Percentiles rank a stretch among this genome's conserved stretches.
Conservation (phyloP, 805 yeast genomes). For the Lipomyces spencermartinsiae region DNA sequence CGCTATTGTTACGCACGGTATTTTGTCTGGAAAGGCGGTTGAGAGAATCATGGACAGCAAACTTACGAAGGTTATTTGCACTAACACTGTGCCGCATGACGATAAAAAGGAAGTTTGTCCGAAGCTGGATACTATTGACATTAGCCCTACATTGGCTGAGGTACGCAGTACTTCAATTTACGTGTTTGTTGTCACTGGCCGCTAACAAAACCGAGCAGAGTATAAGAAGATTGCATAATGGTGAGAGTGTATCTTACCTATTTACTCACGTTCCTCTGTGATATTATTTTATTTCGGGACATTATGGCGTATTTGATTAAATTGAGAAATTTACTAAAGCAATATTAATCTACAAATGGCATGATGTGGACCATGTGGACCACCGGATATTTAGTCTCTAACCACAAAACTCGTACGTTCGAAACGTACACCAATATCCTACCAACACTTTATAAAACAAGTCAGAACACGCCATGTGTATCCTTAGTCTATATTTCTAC, state of each 20-base stretch:
- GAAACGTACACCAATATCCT: neutral
- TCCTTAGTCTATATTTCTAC: neutral
- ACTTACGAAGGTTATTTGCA: constrained; percentile 78
- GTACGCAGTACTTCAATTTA: constrained; percentile 50
- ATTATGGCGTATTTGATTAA: constrained; percentile 1
- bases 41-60: constrained; percentile 71
- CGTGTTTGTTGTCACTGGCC: neutral
- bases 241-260: constrained; percentile 90
- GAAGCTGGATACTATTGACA: constrained; percentile 81
- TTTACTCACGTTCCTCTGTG: constrained; percentile 69
- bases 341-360: neutral
- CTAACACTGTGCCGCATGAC: constrained; percentile 89
- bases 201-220: constrained; percentile 16
- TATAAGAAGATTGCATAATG: constrained; percentile 91
- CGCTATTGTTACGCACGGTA: constrained; percentile 96
- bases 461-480: neutral
- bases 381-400: neutral
- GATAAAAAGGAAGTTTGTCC: constrained; percentile 64
- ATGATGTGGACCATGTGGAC: neutral
- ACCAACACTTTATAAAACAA: neutral
- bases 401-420: neutral
- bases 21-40: constrained; percentile 84
- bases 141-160: constrained; percentile 87
- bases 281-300: neutral
- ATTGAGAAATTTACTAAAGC: neutral